Conservation (phyloP, 768 basidiomycete species). For the Russula sp. region DNA sequence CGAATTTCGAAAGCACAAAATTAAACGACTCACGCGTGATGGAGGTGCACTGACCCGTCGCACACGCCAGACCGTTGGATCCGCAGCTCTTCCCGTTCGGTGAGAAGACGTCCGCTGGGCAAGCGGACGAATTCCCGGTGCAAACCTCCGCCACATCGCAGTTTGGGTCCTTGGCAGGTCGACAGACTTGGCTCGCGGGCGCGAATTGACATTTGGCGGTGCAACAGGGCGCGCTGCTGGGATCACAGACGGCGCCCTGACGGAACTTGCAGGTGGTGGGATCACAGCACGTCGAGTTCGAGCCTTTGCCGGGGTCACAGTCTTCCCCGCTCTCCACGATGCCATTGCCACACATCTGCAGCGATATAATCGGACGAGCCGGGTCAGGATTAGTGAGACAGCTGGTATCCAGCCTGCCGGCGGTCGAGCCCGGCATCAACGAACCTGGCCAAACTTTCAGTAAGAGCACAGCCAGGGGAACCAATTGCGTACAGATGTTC, state of each 20-base stretch:
- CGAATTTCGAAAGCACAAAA: slow-evolving; percentile 5
- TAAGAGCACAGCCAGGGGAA: slow-evolving; percentile 2
- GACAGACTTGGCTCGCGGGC: slow-evolving; percentile 59
- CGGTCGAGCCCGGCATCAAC: slow-evolving; percentile 47
- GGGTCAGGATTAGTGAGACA: slow-evolving; percentile 57
- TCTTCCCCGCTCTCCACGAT: slow-evolving; percentile 81
- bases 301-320: slow-evolving; percentile 71
- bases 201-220: slow-evolving; percentile 64
- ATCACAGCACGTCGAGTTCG: slow-evolving; percentile 67
- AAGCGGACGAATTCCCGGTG: slow-evolving; percentile 65
- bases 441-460: slow-evolving; percentile 41
- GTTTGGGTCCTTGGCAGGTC: slow-evolving; percentile 53
- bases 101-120: slow-evolving; percentile 57
- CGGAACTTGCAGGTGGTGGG: slow-evolving; percentile 68
- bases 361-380: slow-evolving; percentile 43
- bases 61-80: slow-evolving; percentile 56
- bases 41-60: slow-evolving; percentile 75
- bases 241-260: slow-evolving; percentile 69
- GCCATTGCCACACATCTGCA: slow-evolving; percentile 79
- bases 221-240: slow-evolving; percentile 70
- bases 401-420: slow-evolving; percentile 45
- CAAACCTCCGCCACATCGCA: slow-evolving; percentile 76
- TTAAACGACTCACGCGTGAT: slow-evolving; percentile 47
- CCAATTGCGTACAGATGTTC: slow-evolving; percentile 62
- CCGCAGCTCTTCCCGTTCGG: slow-evolving; percentile 72